Evolutionary conservation across 192 early-diverging fungal species (phyloP).

Genomic region (Dispira parvispora): DNA sequence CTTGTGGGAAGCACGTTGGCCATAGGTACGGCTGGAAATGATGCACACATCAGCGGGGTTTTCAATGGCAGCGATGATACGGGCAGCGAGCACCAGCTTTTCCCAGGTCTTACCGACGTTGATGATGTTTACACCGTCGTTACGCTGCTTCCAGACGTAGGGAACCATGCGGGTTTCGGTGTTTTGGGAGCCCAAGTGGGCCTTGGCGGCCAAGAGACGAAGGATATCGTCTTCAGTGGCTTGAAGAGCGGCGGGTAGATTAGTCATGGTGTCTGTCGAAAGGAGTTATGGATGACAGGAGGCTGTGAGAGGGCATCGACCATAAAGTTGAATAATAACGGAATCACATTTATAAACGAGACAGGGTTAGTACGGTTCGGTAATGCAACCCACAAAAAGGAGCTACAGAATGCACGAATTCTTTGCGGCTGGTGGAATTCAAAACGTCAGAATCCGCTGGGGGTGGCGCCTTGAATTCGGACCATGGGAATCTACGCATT

Average conservation of each 20-base stretch:
- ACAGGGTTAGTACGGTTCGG: background rate
- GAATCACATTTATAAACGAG: background rate
- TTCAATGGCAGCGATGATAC: conserved; percentile 96
- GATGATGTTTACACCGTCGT: conserved; percentile 97
- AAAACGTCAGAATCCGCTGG: background rate
- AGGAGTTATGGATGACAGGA: conserved; percentile 11
- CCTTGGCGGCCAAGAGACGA: conserved; percentile 88
- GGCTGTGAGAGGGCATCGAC: background rate
- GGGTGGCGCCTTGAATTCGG: background rate
- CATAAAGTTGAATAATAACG: too few species aligned
- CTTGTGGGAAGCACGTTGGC: conserved; percentile 98
- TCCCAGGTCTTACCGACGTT: conserved; percentile 99
- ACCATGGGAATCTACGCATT: too few species aligned
- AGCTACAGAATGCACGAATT: background rate
- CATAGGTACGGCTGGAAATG: conserved; percentile 91
- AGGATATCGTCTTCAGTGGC: conserved; percentile 89
- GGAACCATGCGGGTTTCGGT: conserved; percentile 81
- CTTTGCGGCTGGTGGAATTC: background rate
- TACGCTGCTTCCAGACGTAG: conserved; percentile 95
- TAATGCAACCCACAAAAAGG: background rate
- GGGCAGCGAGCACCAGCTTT: conserved; percentile 97
- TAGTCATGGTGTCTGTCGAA: conserved; percentile 27
- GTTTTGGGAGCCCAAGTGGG: conserved; percentile 99
- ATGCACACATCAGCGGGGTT: conserved; percentile 96
- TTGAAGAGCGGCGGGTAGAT: conserved; percentile 42